A percentile compares a stretch with the other conserved stretches of the same genome.
Evolutionary conservation across 768 basidiomycete species (phyloP).

Genomic region (Russula earlei): DNA sequence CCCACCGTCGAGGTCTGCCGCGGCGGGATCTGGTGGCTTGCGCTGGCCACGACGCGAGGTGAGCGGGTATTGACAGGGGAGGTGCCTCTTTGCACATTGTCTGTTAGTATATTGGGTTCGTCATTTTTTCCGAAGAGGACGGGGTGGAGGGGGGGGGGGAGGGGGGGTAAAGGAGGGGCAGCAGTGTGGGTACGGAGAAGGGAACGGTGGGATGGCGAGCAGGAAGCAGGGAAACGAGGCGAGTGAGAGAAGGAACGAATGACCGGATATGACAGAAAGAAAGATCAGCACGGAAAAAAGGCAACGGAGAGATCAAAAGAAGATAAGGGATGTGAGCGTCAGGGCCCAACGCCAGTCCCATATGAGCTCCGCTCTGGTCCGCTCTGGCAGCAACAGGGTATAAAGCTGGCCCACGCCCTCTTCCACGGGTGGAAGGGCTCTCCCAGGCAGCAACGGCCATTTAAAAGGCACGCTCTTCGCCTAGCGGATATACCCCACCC

Average conservation of each 20-base stretch:
- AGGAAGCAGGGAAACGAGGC: background rate
- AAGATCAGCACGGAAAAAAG: background rate
- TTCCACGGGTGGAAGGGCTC: too few relatives aligned
- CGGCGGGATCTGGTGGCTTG: conserved; percentile 2
- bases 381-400: too few relatives aligned
- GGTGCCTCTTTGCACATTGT: conserved; percentile 19
- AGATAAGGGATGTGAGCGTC: conserved; percentile 1
- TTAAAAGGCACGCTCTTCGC: background rate
- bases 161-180: background rate
- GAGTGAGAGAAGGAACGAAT: background rate
- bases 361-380: too few relatives aligned
- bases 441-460: too few relatives aligned
- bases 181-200: too few relatives aligned
- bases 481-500: background rate
- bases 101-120: too few relatives aligned
- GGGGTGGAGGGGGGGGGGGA: conserved; percentile 1
- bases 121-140: background rate
- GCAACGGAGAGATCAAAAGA: background rate
- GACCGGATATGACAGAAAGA: background rate
- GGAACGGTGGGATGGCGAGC: background rate
- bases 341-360: conserved; percentile 1
- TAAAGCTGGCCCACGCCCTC: background rate
- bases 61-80: conserved; percentile 14
- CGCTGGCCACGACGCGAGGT: conserved; percentile 24
- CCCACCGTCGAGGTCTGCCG: background rate